Evolutionary conservation across 768 basidiomycete genomes (phyloP).

Genomic region (Leccinum rimulosum): DNA sequence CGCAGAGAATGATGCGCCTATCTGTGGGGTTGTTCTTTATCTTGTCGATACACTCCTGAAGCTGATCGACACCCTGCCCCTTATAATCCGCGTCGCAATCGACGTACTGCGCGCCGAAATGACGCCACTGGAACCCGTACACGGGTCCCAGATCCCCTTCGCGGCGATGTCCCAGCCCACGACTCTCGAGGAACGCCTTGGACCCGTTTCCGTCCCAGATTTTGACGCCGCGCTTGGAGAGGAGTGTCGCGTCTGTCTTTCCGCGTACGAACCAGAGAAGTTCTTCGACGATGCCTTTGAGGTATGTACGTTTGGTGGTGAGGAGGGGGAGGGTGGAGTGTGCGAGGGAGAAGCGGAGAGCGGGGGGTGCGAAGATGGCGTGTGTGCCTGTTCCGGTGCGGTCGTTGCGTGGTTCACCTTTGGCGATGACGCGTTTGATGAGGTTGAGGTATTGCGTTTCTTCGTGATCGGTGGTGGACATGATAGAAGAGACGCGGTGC

Average conservation of each 20-base stretch:
- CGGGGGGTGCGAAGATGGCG: conserved; percentile 88
- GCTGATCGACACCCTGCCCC: conserved; percentile 89
- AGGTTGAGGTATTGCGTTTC: conserved; percentile 89
- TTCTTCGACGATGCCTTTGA: conserved; percentile 89
- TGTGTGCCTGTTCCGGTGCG: conserved; percentile 94
- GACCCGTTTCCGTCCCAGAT: conserved; percentile 99
- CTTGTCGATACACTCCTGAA: conserved; percentile 84
- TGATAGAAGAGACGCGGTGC: not conserved
- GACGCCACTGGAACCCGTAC: conserved; percentile 96
- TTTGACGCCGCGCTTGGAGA: conserved; percentile 81
- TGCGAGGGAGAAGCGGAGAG: conserved; percentile 84
- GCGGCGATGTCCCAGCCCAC: conserved; percentile 79
- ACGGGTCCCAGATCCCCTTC: conserved; percentile 96
- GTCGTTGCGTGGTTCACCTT: conserved; percentile 79
- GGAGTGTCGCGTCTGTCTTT: conserved; percentile 71
- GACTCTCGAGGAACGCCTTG: conserved; percentile 77
- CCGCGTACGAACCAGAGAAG: conserved; percentile 93
- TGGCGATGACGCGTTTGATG: conserved; percentile 69
- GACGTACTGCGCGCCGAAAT: conserved; percentile 83
- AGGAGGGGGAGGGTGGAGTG: conserved; percentile 78
- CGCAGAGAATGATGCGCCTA: conserved; percentile 89
- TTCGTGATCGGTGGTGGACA: conserved; percentile 50
- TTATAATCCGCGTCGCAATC: conserved; percentile 75
- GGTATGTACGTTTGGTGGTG: conserved; percentile 93
- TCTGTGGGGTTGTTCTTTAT: conserved; percentile 93